Evolutionary conservation across 2,329 filamentous ascomycete species (phyloP).

Genomic region (Zalaria sp.): DNA sequence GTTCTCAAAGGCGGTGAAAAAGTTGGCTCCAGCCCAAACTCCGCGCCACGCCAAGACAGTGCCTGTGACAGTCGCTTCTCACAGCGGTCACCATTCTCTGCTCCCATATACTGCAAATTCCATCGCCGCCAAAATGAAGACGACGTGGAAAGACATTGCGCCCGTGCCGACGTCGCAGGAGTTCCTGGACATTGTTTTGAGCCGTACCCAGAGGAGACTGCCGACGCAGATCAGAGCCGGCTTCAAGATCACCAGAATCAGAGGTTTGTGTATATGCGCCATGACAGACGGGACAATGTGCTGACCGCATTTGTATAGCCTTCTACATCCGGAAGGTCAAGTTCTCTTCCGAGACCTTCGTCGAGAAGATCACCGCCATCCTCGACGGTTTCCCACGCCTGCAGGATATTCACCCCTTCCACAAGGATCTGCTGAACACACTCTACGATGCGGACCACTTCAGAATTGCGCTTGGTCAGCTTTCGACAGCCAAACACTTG

Average conservation of each 20-base stretch:
- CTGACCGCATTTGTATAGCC: conserved; percentile 29
- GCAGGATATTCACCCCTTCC: conserved; percentile 91
- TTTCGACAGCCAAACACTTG: conserved; percentile 89
- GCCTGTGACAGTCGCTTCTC: no score
- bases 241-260: conserved; percentile 90
- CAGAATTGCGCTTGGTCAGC: conserved; percentile 86
- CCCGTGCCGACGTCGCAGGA: conserved; percentile 69
- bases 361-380: conserved; percentile 81
- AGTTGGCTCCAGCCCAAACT: no score
- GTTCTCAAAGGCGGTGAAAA: no score
- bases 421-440: conserved; percentile 84
- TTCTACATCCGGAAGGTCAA: conserved; percentile 99
- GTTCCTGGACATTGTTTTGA: conserved; percentile 94
- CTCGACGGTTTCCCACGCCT: conserved; percentile 87
- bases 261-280: conserved; percentile 30
- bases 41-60: no score
- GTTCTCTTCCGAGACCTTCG: conserved; percentile 93
- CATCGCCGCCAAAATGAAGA: conserved; percentile 34
- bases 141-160: conserved; percentile 42
- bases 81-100: no score
- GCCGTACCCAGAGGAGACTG: conserved; percentile 78
- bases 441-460: conserved; percentile 98
- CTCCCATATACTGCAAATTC: no score
- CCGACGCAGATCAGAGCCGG: conserved; percentile 92
- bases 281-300: neutral